These are phyloP conservation scores for Suhomyces kunorum DNA, from an alignment of 1,139 yeast genomes.

Conservation along the genomic window DNA sequence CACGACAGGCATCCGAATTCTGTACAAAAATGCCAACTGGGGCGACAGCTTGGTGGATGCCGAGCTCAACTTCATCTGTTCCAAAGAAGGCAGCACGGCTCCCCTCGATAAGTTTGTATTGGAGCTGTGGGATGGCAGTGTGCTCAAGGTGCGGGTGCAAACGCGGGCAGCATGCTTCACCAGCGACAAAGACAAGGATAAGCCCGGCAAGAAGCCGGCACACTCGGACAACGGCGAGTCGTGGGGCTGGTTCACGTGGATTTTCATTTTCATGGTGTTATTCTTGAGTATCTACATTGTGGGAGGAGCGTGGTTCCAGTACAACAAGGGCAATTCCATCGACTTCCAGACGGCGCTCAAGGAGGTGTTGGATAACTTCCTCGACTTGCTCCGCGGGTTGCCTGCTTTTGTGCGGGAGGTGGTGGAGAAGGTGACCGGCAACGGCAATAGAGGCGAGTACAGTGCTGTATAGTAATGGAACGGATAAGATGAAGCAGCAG, in stretches of 20 bases:
- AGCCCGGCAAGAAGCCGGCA: slow-evolving; percentile 22
- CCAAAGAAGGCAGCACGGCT: slow-evolving; percentile 24
- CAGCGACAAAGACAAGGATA: slow-evolving; percentile 27
- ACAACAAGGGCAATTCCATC: slow-evolving; percentile 52
- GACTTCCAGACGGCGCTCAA: slow-evolving; percentile 55
- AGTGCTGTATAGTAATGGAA: slow-evolving; percentile 65
- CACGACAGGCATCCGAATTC: slow-evolving; percentile 46
- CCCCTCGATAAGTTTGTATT: slow-evolving; percentile 26
- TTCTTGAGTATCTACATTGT: slow-evolving; percentile 71
- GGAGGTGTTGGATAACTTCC: slow-evolving; percentile 73
- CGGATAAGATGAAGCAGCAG: too few relatives aligned
- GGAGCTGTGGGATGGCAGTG: slow-evolving; percentile 35
- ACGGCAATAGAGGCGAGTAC: slow-evolving; percentile 76
- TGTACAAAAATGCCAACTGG: slow-evolving; percentile 66
- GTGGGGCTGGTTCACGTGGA: slow-evolving; percentile 81
- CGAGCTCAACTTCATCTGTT: slow-evolving; percentile 54
- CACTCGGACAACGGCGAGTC: slow-evolving; percentile 46
- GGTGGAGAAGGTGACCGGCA: slow-evolving; percentile 68
- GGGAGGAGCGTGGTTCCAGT: slow-evolving; percentile 79
- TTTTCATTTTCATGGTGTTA: slow-evolving; percentile 65
- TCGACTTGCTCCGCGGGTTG: slow-evolving; percentile 59
- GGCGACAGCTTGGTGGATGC: slow-evolving; percentile 61
- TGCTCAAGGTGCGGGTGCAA: slow-evolving; percentile 28
- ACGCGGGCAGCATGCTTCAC: slow-evolving; percentile 45
- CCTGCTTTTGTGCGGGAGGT: slow-evolving; percentile 76